Evolutionary conservation across 208 protist species (phyloP).

Genomic region (Leishmania amazonensis): DNA sequence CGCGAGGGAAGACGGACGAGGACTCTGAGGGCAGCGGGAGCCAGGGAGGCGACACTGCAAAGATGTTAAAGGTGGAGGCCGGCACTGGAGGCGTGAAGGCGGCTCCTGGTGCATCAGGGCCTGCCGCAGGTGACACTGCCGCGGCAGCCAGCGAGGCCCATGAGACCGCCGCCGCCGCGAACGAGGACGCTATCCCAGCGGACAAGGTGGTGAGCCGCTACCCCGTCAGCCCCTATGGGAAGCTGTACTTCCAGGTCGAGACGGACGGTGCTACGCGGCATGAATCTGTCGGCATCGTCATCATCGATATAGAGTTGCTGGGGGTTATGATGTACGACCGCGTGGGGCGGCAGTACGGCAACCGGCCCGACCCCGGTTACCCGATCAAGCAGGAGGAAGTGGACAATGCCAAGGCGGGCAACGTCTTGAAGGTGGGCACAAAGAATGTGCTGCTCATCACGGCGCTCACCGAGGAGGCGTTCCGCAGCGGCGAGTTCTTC

Average conservation of each 20-base stretch:
- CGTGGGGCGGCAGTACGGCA: conserved; percentile 80
- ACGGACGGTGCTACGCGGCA: conserved; percentile 84
- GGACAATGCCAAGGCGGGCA: conserved; percentile 58
- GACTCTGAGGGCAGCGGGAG: conserved; percentile 12
- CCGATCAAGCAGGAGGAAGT: conserved; percentile 73
- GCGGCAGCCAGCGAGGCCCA: not conserved
- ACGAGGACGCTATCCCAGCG: conserved; percentile 24
- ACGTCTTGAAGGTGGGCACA: conserved; percentile 65
- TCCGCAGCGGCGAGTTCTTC: conserved; percentile 91
- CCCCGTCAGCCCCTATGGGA: conserved; percentile 77
- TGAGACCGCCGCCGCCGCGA: conserved; percentile 7
- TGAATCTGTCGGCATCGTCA: conserved; percentile 83
- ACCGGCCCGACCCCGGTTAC: conserved; percentile 86
- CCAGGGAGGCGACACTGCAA: not conserved
- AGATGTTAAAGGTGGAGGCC: conserved; percentile 20
- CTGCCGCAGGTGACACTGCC: not conserved
- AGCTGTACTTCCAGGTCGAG: conserved; percentile 89
- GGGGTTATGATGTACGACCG: conserved; percentile 91
- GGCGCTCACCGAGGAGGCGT: conserved; percentile 80
- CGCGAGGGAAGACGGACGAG: conserved; percentile 10
- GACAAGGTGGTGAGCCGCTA: conserved; percentile 57
- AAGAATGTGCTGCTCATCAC: conserved; percentile 81
- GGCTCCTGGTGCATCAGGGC: not conserved
- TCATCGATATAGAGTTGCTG: conserved; percentile 68
- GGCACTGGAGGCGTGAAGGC: conserved; percentile 4